These are phyloP conservation scores for Pythium pectinolyticum DNA, from an alignment of 352 stramenopile species.

Conservation along the genomic window DNA sequence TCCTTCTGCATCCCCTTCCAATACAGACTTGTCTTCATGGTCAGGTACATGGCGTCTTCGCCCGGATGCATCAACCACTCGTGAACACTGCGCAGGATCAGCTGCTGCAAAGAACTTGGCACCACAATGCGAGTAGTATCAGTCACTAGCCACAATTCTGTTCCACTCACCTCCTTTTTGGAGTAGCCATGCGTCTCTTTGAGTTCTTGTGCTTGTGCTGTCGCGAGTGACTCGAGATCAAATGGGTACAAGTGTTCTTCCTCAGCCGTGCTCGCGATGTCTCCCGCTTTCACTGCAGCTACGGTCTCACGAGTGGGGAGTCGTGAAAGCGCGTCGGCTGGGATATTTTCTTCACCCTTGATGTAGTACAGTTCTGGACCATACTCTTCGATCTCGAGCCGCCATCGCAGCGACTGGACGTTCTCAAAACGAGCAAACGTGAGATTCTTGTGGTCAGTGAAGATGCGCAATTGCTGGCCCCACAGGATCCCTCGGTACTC, in stretches of 20 bases:
- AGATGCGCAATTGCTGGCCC: conserved; percentile 21
- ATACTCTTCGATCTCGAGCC: conserved; percentile 13
- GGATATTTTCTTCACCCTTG: conserved; percentile 4
- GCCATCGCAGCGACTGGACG: background rate
- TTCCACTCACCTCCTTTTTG: background rate
- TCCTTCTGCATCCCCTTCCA: background rate
- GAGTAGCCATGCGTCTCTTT: background rate
- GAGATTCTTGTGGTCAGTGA: conserved; percentile 38
- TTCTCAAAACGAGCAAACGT: background rate
- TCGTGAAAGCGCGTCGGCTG: conserved; percentile 6
- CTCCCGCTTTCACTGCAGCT: background rate
- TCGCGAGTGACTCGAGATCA: background rate
- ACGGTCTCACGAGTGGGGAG: background rate
- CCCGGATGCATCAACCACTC: conserved; percentile 1
- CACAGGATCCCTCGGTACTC: conserved; percentile 27
- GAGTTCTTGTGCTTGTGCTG: background rate
- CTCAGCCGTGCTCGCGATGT: no score
- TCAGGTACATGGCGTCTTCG: background rate
- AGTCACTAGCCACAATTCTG: background rate
- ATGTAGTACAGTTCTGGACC: conserved; percentile 3
- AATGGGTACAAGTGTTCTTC: background rate
- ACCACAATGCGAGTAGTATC: background rate
- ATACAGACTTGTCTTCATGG: background rate
- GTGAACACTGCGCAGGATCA: background rate
- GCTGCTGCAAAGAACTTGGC: background rate